Conservation (phyloP, 768 basidiomycete genomes). For the Tephrocybe sp. region DNA sequence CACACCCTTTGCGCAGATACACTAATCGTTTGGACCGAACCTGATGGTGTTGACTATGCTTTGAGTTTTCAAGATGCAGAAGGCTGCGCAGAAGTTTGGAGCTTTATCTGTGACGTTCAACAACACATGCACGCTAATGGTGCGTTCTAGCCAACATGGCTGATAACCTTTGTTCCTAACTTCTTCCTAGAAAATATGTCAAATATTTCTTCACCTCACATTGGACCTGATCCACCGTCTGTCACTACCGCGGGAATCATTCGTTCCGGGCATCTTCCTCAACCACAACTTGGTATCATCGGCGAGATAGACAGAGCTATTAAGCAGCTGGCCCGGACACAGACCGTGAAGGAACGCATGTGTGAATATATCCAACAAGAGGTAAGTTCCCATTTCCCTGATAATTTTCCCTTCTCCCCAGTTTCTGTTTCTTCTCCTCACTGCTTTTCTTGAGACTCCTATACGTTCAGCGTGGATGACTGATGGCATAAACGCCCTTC, state of each 20-base stretch:
- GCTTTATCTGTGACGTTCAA: conserved; percentile 91
- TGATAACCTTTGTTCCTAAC: conserved; percentile 12
- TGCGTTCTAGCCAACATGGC: conserved; percentile 30
- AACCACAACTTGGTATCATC: conserved; percentile 74
- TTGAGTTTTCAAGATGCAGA: conserved; percentile 95
- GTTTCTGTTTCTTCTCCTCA: conserved; percentile 11
- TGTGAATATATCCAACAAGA: conserved; percentile 86
- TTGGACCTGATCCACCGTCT: conserved; percentile 53
- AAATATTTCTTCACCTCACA: conserved; percentile 54
- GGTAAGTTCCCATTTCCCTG: conserved; percentile 44
- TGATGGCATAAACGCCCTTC: conserved; percentile 23
- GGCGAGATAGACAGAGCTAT: conserved; percentile 77
- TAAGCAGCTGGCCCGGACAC: conserved; percentile 71
- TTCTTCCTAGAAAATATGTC: conserved; percentile 40
- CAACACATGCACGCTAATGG: conserved; percentile 70
- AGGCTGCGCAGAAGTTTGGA: conserved; percentile 96
- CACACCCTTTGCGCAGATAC: conserved; percentile 59
- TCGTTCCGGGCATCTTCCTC: conserved; percentile 70
- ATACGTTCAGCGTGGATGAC: conserved; percentile 16
- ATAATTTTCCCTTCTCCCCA: conserved; percentile 8
- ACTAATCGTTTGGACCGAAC: conserved; percentile 98
- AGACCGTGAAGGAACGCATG: conserved; percentile 73
- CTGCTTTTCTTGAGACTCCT: conserved; percentile 17
- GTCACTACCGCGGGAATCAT: conserved; percentile 64
- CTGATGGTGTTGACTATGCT: conserved; percentile 91